Percentiles rank a stretch among this genome's conserved stretches.
Conservation (phyloP, 352 stramenopile species). For the Stramenopiles sp. region DNA sequence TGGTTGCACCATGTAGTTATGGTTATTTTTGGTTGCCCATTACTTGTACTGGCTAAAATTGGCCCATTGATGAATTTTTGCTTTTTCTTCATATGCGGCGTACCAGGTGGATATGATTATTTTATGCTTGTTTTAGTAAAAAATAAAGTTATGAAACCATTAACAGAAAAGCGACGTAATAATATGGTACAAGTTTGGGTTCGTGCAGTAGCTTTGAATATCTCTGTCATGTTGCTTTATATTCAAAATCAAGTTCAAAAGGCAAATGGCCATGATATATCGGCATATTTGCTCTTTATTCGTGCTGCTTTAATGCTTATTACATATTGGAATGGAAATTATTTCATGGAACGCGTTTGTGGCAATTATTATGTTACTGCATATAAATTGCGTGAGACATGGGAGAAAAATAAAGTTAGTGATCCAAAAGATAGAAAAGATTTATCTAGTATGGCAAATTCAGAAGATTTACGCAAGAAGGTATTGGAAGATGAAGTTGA, state of each 20-base stretch:
- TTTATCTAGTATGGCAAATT: neutral
- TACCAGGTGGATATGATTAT: neutral
- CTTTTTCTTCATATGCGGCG: neutral
- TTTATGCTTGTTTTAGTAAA: neutral
- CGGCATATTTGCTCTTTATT: neutral
- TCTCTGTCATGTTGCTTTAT: neutral
- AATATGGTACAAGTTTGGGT: neutral
- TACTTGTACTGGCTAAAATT: neutral
- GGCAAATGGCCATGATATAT: neutral
- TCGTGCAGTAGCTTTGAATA: neutral
- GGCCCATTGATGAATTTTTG: neutral
- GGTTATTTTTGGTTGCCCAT: neutral
- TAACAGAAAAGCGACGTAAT: neutral
- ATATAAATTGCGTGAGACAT: neutral
- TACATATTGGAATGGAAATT: neutral
- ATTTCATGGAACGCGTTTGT: constrained; percentile 4
- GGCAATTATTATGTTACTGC: neutral
- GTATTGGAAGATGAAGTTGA: neutral
- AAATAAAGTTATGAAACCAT: neutral
- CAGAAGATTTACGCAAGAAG: neutral
- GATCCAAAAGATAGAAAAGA: neutral
- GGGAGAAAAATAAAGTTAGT: neutral
- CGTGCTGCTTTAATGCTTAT: neutral
- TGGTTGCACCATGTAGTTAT: neutral
- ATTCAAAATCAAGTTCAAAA: neutral